phyloP scores from a whole-genome alignment of 257 asterid genomes.

The Petrea volubilis region DNA sequence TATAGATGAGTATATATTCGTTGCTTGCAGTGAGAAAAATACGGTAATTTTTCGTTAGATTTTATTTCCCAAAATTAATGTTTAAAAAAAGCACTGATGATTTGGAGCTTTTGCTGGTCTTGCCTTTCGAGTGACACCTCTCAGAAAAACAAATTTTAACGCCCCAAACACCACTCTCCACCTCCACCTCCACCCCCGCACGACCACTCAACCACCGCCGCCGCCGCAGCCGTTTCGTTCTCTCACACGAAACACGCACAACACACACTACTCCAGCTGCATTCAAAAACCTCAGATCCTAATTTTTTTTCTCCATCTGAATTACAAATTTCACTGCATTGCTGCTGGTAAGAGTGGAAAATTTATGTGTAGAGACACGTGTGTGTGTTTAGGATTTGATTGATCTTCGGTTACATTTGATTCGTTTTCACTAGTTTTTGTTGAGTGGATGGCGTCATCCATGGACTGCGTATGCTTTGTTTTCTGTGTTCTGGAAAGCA shows the following conservation, averaged over 20 bases:
- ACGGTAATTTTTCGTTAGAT: slow-evolving; percentile 1
- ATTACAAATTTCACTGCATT: slow-evolving; percentile 24
- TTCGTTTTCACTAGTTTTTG: background rate
- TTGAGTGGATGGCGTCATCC: slow-evolving; percentile 31
- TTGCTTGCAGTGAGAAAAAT: slow-evolving; percentile 12
- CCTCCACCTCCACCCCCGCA: slow-evolving; percentile 5
- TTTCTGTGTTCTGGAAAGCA: slow-evolving; percentile 37
- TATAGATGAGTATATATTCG: background rate
- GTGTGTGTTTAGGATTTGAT: slow-evolving; percentile 10
- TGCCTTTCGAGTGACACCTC: slow-evolving; percentile 49
- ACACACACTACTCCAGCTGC: slow-evolving; percentile 24
- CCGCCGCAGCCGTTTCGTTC: background rate
- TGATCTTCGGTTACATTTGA: slow-evolving; percentile 30
- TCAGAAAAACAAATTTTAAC: slow-evolving; percentile 28
- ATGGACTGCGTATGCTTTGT: slow-evolving; percentile 26
- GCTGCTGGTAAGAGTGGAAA: slow-evolving; percentile 28
- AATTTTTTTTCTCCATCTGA: slow-evolving; percentile 4
- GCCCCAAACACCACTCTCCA: slow-evolving; percentile 24
- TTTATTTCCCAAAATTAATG: slow-evolving; percentile 3
- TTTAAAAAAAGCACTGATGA: slow-evolving; percentile 29
- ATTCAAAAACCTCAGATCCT: slow-evolving; percentile 23
- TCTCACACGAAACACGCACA: slow-evolving; percentile 17
- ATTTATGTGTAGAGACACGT: background rate
- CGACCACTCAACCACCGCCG: slow-evolving; percentile 13
- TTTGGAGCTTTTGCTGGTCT: slow-evolving; percentile 51